These are phyloP conservation scores for Phytophthora podocarpi DNA, from an alignment of 352 stramenopile genomes.

Conservation along the genomic window DNA sequence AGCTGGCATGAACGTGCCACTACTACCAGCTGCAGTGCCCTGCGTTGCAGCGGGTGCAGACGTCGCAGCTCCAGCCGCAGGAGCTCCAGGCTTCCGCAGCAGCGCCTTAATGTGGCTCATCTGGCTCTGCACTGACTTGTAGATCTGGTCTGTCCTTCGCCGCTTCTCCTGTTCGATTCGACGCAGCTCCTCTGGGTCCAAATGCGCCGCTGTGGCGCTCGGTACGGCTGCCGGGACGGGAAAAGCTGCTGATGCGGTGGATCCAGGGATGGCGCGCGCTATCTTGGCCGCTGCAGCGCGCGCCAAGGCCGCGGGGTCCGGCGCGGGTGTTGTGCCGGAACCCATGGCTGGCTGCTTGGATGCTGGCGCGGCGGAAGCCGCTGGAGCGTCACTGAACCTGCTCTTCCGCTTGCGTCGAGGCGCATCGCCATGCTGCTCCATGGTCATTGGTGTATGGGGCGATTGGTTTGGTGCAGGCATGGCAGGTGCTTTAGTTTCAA, in stretches of 20 bases:
- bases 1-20: constrained; percentile 69
- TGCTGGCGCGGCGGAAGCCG: constrained; percentile 17
- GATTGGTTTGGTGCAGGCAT: too few relatives aligned
- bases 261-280: constrained; percentile 55
- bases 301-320: constrained; percentile 67
- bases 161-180: constrained; percentile 62
- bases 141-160: constrained; percentile 74
- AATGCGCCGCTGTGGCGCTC: not conserved
- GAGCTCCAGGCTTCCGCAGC: constrained; percentile 50
- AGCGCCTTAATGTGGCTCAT: constrained; percentile 81
- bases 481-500: too few relatives aligned
- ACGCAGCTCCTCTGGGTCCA: constrained; percentile 40
- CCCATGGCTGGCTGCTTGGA: constrained; percentile 17
- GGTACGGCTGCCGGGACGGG: not conserved
- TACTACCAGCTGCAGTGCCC: not conserved
- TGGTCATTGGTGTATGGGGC: too few relatives aligned
- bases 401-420: constrained; percentile 79
- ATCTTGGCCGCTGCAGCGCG: constrained; percentile 81
- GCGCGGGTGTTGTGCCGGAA: not conserved
- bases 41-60: not conserved
- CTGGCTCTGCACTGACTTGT: constrained; percentile 85
- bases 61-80: not conserved
- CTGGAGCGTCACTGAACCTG: constrained; percentile 77
- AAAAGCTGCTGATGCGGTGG: not conserved
- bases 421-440: constrained; percentile 36